Evolutionary conservation across 164 flowering plant genomes (phyloP), one percentile per base, ranked within the genome.

Genomic region (Magnolia sinica): DNA sequence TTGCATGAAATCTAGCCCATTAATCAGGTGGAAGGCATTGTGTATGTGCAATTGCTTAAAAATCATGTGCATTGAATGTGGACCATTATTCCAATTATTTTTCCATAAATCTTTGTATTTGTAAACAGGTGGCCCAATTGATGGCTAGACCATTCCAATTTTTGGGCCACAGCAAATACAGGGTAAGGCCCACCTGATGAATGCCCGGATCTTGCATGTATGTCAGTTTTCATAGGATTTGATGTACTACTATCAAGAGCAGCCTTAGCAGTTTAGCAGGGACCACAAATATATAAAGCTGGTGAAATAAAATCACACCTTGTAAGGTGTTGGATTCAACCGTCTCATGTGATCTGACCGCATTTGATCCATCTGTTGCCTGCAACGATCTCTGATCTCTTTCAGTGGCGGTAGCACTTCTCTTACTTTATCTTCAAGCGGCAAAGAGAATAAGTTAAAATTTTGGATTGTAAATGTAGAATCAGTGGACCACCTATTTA

Each of bases 271-370:
- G 18, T 18, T 16, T 16, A 55, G 61, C 18, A 55, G 18, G 3
- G 18, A 10, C 16, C 61, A 55, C 8, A 55, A 37, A 37, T 37
- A 37, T 37, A 37, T 37, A 37, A 37, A 37, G 45, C 45, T 37
- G 45, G 7, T 37, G 45, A 37, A 37, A 37, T 37, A 50, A 61
- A 31, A 50, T 24, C 71, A 3, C 10, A 96, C 99, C 97, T 96
- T 96, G 88, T 94, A 96, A 7, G 99, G 99, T 8, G 99, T 96
- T 52, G 99, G 98, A 79, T 96, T 96, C 66, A 96, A 82, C 80
- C 96, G 86, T 84, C 99, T 87, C 98, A 96, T 92, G 84, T 96
- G 99, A 86, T 96, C 99, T 29, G 97, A 88, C 29, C 98, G 89
- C 98, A 96, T 94, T 78, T 90, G 92, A 80, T 87, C 89, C 72